These are phyloP conservation scores for Saposhnikovia divaricata DNA, from an alignment of 129 eudicot species.

Conservation along the genomic window DNA sequence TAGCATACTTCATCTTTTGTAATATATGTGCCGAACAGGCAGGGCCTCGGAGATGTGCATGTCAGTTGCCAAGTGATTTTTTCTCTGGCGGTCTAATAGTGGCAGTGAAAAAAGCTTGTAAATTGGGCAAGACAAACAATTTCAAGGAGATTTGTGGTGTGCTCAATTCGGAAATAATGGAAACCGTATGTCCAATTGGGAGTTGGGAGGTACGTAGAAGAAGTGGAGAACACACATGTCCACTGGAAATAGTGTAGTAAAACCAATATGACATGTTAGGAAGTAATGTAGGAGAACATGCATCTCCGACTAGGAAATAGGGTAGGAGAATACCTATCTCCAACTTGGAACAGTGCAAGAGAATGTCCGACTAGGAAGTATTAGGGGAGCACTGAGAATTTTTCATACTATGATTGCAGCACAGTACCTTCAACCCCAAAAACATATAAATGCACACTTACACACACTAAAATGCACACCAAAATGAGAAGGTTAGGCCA, in stretches of 20 bases:
- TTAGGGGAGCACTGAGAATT: not conserved
- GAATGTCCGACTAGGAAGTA: not conserved
- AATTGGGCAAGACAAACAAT: not conserved
- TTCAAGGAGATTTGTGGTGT: not conserved
- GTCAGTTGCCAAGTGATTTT: too few relatives aligned
- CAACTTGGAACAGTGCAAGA: not conserved
- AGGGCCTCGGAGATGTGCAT: too few relatives aligned
- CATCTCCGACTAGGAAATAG: not conserved
- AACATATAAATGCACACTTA: not conserved
- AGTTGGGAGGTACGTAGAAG: not conserved
- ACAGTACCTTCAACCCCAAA: not conserved
- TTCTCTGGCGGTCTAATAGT: too few relatives aligned
- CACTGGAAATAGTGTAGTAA: not conserved
- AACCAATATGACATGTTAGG: not conserved
- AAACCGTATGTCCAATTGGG: not conserved
- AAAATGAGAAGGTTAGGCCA: not conserved
- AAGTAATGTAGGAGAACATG: not conserved
- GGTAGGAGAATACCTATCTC: not conserved
- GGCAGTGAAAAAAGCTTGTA: too few relatives aligned
- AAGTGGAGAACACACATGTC: not conserved
- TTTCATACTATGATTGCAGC: not conserved
- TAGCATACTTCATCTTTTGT: too few relatives aligned
- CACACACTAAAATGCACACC: not conserved
- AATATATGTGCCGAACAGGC: too few relatives aligned
- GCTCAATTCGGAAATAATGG: not conserved